Base-by-base conservation (phyloP, 495 filamentous ascomycete species). In the Articulospora tetracladia region DNA sequence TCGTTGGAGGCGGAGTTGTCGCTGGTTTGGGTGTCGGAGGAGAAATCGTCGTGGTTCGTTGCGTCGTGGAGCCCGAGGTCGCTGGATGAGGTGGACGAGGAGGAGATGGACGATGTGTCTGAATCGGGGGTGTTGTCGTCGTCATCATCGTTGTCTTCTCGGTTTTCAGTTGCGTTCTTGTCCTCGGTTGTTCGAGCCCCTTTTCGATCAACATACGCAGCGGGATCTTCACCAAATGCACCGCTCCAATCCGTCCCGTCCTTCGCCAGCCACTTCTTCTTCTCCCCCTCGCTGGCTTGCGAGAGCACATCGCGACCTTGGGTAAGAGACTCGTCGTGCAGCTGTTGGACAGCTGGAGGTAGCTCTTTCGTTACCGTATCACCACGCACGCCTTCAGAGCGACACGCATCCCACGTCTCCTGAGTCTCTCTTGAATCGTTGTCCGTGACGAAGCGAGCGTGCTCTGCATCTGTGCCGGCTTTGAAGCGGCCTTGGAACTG, bases 391-490 rank as follows among this genome's bases (percentile, higher is more conserved):
- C 93, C 93, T 71, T 98, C 91, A 0, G 89, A 82, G 23, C 85
- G 79, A 66, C 93, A 97, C 0, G 91, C 91, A 72, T 96, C 89
- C 92, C 92, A 97, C 2, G 87, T 89, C 76, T 97, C 93, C 65
- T 88, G 95, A 0, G 93, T 97, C 76, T 97, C 93, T 46, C 93
- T 83, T 2, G 86, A 85, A 68, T 96, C 86, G 65, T 94, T 96
- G 71, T 97, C 91, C 26, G 86, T 82, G 28, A 96, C 84, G 67
- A 95, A 97, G 3, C 75, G 75, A 46, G 87, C 79, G 69, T 97
- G 93, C n/a, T 89, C 87, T 32, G 91, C 83, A 70, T 96, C 93
- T 59, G 89, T 96, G 12, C 94, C 93, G 0, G 93, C 88, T 63
- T 92, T 92, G 78, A 97, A 98, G 13, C 82, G 78, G 32, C 83